Evolutionary conservation across 352 stramenopile species (phyloP), one percentile per base, ranked within the genome.

Genomic region (Phytophthora quininea): DNA sequence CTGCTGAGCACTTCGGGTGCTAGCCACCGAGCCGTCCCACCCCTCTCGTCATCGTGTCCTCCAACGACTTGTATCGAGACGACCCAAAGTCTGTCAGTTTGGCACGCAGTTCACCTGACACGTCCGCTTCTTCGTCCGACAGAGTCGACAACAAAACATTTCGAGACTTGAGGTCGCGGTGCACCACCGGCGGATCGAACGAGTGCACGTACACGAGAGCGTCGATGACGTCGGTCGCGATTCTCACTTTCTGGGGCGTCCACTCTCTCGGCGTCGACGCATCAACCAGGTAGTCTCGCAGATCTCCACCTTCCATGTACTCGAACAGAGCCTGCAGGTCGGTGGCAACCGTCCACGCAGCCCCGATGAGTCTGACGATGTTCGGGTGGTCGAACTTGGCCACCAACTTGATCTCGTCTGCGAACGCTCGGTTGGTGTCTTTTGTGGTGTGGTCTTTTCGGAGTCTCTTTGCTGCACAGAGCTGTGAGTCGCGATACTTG

Each of bases 1-100:
- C 35, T 40, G 10, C 35, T 40, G 35, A 40, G 35, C 35, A 89
- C 47, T 62, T 93, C 85, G 0, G 84, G 82, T 6, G 85, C 79
- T 1, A 83, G 52, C 85, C 85, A 91, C 30, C 81, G 77, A 43
- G 75, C 76, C 1, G 84, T 93, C 82, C 84, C 7, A 88, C 72
- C 3, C 73, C 69, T 3, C 65, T 55, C 2, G 67, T 82, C 76
- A 86, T 84, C 12, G 68, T 80, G 3, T 56, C 40, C 40, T 84
- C 63, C 9, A 52, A 51, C 8, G 65, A 77, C 19, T 57, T 30
- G n/a, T 56, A 63, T 0, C 70, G 54, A 15, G 66, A 65, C 1
- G 68, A 71, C 14, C 73, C 69, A 31, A 78, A 76, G 40, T 81
- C 69, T 4, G 62, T 73, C 55, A 81, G 37, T 51, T 81, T 76